Base-by-base conservation (phyloP, 1,139 yeast genomes). In the Suhomyces chickasaworum region DNA sequence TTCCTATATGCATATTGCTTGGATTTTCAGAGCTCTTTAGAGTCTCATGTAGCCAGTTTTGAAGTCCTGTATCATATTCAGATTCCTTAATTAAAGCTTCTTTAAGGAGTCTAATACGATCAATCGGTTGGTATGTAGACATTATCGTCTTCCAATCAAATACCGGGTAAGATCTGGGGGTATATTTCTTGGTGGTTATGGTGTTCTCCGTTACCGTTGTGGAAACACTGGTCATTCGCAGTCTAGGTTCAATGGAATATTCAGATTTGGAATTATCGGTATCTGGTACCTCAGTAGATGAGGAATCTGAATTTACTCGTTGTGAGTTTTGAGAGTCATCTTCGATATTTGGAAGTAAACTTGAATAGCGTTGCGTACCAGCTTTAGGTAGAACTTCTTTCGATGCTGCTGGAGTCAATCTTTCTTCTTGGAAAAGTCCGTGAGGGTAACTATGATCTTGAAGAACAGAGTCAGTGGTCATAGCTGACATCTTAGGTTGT, bases 131-230 rank as follows among this genome's bases (percentile, higher is more conserved):
- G 2, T 78, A 71, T 4, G 70, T 59, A 4, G 70, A 58, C 64
- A 74, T 65, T 25, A 79, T 77, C 37, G 65, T 59, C 48, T 73
- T 75, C 77, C 81, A 73, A 53, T 71, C 71, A 36, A 65, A 75
- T 1, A 65, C 68, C 2, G 77, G 77, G 37, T 70, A 69, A 16
- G 63, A 55, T 23, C 46, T 46, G n/a, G 37, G 46, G 13, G 38
- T 38, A 32, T 33, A 50, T 22, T 44, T 46, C 29, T 46, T 40
- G 23, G 33, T 17, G 6, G 29, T 38, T 39, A 41, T 27, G 3
- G 46, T 39, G 3, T 39, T 38, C 17, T 35, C 38, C 1, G 48
- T 43, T 6, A 41, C 31, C 1, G 31, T 43, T 9, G 45, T 48
- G 9, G 42, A 25, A 8, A 30, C 13, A 37, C 50, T 44, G 7